phyloP scores from a whole-genome alignment of 768 basidiomycete genomes.

The Mycena vulgaris region DNA sequence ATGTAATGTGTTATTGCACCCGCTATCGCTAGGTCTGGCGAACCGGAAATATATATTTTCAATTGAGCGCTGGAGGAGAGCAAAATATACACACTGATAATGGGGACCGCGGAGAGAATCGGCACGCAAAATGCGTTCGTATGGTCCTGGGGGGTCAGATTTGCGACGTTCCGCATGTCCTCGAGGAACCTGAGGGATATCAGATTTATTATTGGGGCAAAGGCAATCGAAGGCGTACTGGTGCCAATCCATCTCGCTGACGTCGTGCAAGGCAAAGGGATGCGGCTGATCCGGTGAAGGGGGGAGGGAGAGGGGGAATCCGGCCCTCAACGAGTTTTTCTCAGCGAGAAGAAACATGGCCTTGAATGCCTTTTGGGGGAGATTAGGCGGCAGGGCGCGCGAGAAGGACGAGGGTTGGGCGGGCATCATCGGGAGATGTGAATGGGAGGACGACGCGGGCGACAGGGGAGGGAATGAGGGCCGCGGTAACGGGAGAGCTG shows the following conservation, averaged over 20 bases:
- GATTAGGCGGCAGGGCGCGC: constrained; percentile 2
- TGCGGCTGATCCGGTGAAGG: constrained; percentile 57
- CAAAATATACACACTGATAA: constrained; percentile 47
- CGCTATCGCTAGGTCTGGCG: constrained; percentile 38
- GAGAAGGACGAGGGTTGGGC: constrained; percentile 13
- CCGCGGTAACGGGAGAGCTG: not conserved
- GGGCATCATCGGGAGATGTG: not conserved
- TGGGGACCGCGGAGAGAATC: constrained; percentile 47
- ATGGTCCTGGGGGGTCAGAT: constrained; percentile 52
- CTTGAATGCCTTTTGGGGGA: constrained; percentile 45
- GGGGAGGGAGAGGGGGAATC: constrained; percentile 63
- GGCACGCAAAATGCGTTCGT: constrained; percentile 43
- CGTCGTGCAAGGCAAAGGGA: constrained; percentile 67
- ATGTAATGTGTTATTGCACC: constrained; percentile 50
- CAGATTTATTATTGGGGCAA: not conserved
- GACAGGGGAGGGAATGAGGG: not conserved
- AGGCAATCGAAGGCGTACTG: constrained; percentile 51
- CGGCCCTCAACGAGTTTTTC: constrained; percentile 54
- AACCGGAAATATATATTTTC: not conserved
- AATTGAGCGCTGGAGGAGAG: not conserved
- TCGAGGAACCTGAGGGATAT: constrained; percentile 53
- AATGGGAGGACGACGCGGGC: not conserved
- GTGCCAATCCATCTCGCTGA: constrained; percentile 66
- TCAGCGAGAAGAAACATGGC: constrained; percentile 48
- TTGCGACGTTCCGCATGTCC: constrained; percentile 52